phyloP scores from a whole-genome alignment of 805 yeast species.

The Cyberlindnera euphorbiiphila region DNA sequence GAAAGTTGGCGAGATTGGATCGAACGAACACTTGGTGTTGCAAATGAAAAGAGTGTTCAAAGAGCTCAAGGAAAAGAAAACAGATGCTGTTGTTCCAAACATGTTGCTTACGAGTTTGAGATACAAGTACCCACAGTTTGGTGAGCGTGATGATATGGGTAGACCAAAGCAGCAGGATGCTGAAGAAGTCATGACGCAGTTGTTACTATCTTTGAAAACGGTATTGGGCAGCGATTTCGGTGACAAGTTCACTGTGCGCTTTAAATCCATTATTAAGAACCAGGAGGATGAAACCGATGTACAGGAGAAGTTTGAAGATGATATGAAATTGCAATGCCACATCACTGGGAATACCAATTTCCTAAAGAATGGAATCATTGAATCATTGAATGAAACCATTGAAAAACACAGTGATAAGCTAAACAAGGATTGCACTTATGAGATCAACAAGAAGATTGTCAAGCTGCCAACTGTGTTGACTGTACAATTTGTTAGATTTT shows the following conservation, averaged over 20 bases:
- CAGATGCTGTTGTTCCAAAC: constrained; percentile 59
- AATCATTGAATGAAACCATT: constrained; percentile 68
- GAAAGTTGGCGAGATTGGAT: constrained; percentile 34
- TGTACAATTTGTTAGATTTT: constrained; percentile 91
- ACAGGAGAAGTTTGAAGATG: constrained; percentile 47
- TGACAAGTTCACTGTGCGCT: constrained; percentile 60
- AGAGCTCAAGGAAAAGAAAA: constrained; percentile 36
- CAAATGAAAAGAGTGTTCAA: constrained; percentile 46
- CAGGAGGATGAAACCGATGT: constrained; percentile 49
- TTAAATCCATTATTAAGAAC: constrained; percentile 62
- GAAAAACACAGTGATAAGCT: constrained; percentile 74
- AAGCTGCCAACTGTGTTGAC: constrained; percentile 84
- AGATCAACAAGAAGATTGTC: constrained; percentile 54
- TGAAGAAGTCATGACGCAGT: constrained; percentile 88
- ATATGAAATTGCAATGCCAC: constrained; percentile 82
- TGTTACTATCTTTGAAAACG: constrained; percentile 49
- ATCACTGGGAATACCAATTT: constrained; percentile 83
- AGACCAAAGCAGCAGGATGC: constrained; percentile 94
- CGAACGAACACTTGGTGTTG: constrained; percentile 38
- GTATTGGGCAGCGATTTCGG: constrained; percentile 47
- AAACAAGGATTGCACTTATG: constrained; percentile 67
- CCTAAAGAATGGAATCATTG: constrained; percentile 76
- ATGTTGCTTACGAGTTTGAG: constrained; percentile 64
- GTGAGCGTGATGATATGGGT: constrained; percentile 70
- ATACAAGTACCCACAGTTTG: constrained; percentile 79